Evolutionary conservation across 2,329 filamentous ascomycete genomes (phyloP).

Genomic region (Neoascochyta sp.): DNA sequence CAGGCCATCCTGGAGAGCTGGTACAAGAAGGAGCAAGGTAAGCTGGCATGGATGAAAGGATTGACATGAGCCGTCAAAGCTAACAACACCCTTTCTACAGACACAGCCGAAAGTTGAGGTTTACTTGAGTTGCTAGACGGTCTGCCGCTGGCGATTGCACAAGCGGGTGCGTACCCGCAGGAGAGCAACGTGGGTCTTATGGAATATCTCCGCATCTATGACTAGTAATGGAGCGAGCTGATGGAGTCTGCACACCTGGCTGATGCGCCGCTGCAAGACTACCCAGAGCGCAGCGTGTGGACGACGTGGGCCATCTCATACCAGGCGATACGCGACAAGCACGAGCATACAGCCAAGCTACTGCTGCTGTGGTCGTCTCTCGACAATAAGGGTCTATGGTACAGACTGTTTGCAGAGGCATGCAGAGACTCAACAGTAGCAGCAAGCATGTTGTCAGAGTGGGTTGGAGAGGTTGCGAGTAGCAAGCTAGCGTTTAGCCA

Average conservation of each 20-base stretch:
- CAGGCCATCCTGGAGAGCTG: conserved; percentile 16
- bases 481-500: conserved; percentile 14
- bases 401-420: conserved; percentile 17
- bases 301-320: conserved; percentile 33
- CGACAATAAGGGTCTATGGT: conserved; percentile 24
- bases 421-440: conserved; percentile 3
- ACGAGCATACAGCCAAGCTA: conserved; percentile 17
- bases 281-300: conserved; percentile 23
- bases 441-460: conserved; percentile 10
- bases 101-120: conserved; percentile 5
- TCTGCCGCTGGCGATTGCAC: conserved; percentile 20
- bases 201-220: conserved; percentile 22
- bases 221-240: conserved; percentile 24
- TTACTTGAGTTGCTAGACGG: conserved; percentile 16
- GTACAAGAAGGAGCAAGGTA: conserved; percentile 13
- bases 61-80: conserved; percentile 1
- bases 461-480: conserved; percentile 10
- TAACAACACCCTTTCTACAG: conserved; percentile 9
- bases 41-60: conserved; percentile 1
- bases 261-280: conserved; percentile 19
- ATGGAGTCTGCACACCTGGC: conserved; percentile 8
- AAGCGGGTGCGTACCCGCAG: conserved; percentile 20
- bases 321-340: conserved; percentile 19
- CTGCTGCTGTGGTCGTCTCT: conserved; percentile 30
- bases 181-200: conserved; percentile 13